phyloP scores from a whole-genome alignment of 305 asterid genomes.

The Fraxinus platypoda region DNA sequence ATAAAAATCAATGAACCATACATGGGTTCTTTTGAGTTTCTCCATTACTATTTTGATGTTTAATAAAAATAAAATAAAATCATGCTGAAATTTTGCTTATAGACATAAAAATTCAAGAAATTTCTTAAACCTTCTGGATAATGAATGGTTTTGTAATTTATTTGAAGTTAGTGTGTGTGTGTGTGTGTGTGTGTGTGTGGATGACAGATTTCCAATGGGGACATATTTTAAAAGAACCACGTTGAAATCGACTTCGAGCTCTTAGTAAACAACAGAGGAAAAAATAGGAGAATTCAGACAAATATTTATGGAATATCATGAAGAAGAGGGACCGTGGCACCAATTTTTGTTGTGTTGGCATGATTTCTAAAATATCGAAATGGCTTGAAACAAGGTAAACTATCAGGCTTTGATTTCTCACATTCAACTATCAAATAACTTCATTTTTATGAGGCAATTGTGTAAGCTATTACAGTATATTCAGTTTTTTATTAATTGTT shows the following conservation, averaged over 20 bases:
- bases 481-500: too few relatives aligned
- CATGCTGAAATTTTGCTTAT: neutral
- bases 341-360: too few relatives aligned
- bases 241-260: conserved; percentile 84
- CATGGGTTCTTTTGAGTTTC: neutral
- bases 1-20: neutral
- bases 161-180: conserved; percentile 6
- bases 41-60: neutral
- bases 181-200: conserved; percentile 14
- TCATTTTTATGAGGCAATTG: too few relatives aligned
- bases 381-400: too few relatives aligned
- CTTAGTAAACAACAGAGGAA: conserved; percentile 70
- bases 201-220: conserved; percentile 73
- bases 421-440: too few relatives aligned
- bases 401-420: too few relatives aligned
- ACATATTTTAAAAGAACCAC: conserved; percentile 69
- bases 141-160: neutral
- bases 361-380: too few relatives aligned
- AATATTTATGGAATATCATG: conserved; percentile 57
- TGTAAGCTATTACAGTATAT: too few relatives aligned
- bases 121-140: neutral
- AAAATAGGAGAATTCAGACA: conserved; percentile 78
- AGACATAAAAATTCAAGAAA: neutral
- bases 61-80: neutral
- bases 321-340: too few relatives aligned